Percentiles rank a stretch among this genome's conserved stretches.
Conservation (phyloP, 2,329 filamentous ascomycete species). For the Pyricularia sp. region DNA sequence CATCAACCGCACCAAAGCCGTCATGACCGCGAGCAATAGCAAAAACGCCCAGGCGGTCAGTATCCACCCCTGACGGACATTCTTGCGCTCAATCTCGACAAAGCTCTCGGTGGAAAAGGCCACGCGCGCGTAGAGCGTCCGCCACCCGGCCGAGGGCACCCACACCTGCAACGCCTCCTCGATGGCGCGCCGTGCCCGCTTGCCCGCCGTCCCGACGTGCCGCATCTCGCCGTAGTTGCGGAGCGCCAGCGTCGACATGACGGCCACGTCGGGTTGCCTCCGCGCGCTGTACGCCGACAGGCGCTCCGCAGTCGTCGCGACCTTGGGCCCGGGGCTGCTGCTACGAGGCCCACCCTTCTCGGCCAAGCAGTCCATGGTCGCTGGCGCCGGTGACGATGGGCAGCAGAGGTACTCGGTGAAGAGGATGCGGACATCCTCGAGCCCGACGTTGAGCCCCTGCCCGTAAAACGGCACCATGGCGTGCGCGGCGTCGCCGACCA, state of each 20-base stretch:
- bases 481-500: conserved; percentile 89
- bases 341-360: not conserved
- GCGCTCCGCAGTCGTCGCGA: conserved; percentile 9
- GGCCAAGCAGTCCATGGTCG: conserved; percentile 8
- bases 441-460: conserved; percentile 92
- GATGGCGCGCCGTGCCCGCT: conserved; percentile 72
- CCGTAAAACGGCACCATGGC: conserved; percentile 99
- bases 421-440: conserved; percentile 86
- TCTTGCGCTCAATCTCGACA: conserved; percentile 65
- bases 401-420: conserved; percentile 67
- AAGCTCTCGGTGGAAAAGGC: conserved; percentile 93
- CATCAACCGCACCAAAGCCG: not conserved
- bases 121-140: conserved; percentile 84
- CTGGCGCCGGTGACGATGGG: conserved; percentile 19
- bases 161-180: conserved; percentile 77
- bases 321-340: too few species aligned
- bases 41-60: conserved; percentile 26
- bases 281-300: conserved; percentile 66
- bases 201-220: conserved; percentile 66
- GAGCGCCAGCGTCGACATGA: conserved; percentile 86
- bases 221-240: conserved; percentile 95
- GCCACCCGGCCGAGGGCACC: conserved; percentile 72
- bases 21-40: not conserved
- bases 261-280: conserved; percentile 69
- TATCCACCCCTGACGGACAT: conserved; percentile 57